Conservation (phyloP, 2,329 filamentous ascomycete genomes). For the Exophiala bonariae region DNA sequence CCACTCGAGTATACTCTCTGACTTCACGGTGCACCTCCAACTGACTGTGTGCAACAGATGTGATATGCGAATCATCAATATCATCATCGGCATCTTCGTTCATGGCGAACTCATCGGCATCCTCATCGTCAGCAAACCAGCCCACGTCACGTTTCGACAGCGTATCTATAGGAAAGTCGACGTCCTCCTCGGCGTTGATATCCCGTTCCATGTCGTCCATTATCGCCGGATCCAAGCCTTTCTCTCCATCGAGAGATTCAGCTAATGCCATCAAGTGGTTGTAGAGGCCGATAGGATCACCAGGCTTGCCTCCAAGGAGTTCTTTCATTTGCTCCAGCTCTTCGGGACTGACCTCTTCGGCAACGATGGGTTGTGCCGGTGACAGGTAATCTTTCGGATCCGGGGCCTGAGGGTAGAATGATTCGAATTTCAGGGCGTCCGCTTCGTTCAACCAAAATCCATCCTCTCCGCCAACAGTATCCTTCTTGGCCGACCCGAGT, state of each 20-base stretch:
- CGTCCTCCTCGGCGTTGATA: conserved; percentile 1
- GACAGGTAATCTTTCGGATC: background rate
- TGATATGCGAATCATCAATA: conserved; percentile 76
- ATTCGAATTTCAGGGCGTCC: no score
- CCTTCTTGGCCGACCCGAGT: no score
- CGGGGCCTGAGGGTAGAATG: no score
- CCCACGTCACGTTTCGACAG: conserved; percentile 29
- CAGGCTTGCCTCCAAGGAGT: background rate
- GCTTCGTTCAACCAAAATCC: no score
- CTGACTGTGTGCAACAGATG: conserved; percentile 78
- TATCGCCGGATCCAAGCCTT: background rate
- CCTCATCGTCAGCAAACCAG: conserved; percentile 44
- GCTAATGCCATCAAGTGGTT: background rate
- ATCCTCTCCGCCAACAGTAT: no score
- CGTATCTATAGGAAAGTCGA: conserved; percentile 17
- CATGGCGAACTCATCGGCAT: conserved; percentile 43
- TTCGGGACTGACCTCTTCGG: background rate
- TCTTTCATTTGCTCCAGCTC: conserved; percentile 2
- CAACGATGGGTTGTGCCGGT: background rate
- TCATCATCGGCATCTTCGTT: conserved; percentile 57
- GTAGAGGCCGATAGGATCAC: conserved; percentile 1
- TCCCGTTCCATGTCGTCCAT: background rate
- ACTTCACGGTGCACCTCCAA: conserved; percentile 85
- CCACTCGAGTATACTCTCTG: conserved; percentile 81
- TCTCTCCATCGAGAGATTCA: background rate